phyloP scores from a whole-genome alignment of 768 basidiomycete genomes.

The Asterophora parasitica region DNA sequence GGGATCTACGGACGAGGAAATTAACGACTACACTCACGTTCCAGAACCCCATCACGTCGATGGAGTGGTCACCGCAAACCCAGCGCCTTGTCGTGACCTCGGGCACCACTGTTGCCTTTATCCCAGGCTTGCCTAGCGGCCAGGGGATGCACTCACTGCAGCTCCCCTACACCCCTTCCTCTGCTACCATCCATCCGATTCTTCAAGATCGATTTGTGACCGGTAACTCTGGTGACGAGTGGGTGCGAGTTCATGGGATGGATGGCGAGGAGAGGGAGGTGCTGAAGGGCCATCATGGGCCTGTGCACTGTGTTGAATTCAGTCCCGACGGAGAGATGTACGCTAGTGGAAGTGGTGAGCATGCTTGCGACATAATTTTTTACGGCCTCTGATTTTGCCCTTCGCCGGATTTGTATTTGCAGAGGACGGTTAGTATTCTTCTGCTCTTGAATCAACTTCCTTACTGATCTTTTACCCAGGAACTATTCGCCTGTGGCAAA shows the following conservation, averaged over 20 bases:
- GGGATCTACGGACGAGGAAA: constrained; percentile 83
- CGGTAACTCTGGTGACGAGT: constrained; percentile 86
- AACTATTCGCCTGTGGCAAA: constrained; percentile 96
- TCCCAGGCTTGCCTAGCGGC: constrained; percentile 66
- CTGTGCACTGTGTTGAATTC: constrained; percentile 90
- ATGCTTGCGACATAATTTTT: constrained; percentile 2
- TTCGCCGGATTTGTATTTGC: constrained; percentile 9
- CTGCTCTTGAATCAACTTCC: background rate
- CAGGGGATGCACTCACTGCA: constrained; percentile 70
- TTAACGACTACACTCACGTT: constrained; percentile 69
- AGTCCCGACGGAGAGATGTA: constrained; percentile 97
- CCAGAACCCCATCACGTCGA: constrained; percentile 80
- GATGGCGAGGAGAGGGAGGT: constrained; percentile 88
- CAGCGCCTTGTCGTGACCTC: constrained; percentile 85
- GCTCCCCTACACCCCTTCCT: constrained; percentile 85
- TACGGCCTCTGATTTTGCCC: constrained; percentile 4
- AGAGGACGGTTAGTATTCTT: constrained; percentile 62
- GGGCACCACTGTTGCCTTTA: constrained; percentile 89
- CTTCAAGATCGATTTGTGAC: constrained; percentile 88
- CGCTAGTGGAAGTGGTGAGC: constrained; percentile 92
- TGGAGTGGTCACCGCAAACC: constrained; percentile 85
- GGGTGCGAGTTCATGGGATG: constrained; percentile 92
- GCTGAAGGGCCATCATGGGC: constrained; percentile 95
- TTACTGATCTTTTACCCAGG: constrained; percentile 38
- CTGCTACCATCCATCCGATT: constrained; percentile 91